Conservation (phyloP, 2,329 filamentous ascomycete species). For the Curvularia spicifera region DNA sequence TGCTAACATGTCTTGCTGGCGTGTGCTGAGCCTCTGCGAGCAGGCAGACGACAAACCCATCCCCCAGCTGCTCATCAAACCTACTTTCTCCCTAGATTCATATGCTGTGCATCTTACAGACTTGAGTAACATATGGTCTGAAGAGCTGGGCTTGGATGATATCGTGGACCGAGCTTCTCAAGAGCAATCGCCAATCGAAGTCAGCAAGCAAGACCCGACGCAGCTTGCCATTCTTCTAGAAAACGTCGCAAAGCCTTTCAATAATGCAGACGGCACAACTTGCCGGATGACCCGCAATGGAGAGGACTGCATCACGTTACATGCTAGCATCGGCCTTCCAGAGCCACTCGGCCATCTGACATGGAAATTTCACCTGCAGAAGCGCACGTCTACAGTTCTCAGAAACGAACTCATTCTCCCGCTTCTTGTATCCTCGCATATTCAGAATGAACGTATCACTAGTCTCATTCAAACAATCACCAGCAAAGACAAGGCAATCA, state of each 20-base stretch:
- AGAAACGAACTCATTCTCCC: conserved; percentile 61
- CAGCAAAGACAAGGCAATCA: conserved; percentile 66
- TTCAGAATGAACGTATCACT: conserved; percentile 56
- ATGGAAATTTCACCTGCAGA: conserved; percentile 68
- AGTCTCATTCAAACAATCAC: conserved; percentile 58
- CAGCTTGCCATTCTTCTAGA: conserved; percentile 72
- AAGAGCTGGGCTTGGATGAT: conserved; percentile 65
- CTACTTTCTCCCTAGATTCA: conserved; percentile 59
- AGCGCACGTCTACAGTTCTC: conserved; percentile 50
- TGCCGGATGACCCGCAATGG: conserved; percentile 43
- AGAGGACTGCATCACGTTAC: conserved; percentile 55
- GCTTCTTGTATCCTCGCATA: conserved; percentile 57
- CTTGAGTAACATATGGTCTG: conserved; percentile 74
- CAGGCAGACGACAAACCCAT: conserved; percentile 40
- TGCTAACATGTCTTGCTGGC: conserved; percentile 45
- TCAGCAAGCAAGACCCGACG: conserved; percentile 67
- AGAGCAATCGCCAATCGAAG: conserved; percentile 74
- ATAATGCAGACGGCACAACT: conserved; percentile 46
- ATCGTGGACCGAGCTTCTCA: conserved; percentile 68
- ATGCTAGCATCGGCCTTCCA: conserved; percentile 66
- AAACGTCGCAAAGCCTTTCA: conserved; percentile 62
- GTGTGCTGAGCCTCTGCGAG: conserved; percentile 38
- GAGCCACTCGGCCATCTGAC: conserved; percentile 66
- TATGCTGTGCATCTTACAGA: conserved; percentile 75
- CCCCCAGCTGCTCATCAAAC: conserved; percentile 69